A percentile compares a stretch with the other conserved stretches of the same genome.
Evolutionary conservation across 192 early-diverging fungal genomes (phyloP).

Genomic region (Linnemannia hyalina): DNA sequence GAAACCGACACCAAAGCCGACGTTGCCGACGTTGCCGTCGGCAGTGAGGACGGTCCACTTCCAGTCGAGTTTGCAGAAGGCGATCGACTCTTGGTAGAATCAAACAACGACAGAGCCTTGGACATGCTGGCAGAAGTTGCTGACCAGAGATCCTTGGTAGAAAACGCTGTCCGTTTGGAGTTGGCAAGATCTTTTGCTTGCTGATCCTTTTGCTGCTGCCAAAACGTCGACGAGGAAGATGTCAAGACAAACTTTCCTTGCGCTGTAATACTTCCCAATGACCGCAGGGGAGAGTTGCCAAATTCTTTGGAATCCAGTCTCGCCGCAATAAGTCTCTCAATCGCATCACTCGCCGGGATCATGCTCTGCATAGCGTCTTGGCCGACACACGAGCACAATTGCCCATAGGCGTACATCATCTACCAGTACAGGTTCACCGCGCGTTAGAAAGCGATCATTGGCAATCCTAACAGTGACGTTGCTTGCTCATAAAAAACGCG

Average conservation of each 20-base stretch:
- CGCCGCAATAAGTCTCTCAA: conserved; percentile 65
- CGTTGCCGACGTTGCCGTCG: conserved; percentile 27
- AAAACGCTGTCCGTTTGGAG: conserved; percentile 35
- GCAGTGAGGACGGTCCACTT: neutral
- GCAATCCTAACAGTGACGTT: neutral
- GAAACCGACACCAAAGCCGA: conserved; percentile 36
- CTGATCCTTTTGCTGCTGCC: conserved; percentile 50
- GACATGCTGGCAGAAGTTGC: conserved; percentile 55
- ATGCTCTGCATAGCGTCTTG: conserved; percentile 65
- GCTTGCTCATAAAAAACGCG: neutral
- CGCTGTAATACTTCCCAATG: conserved; percentile 41
- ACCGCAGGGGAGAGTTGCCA: conserved; percentile 48
- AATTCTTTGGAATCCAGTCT: conserved; percentile 61
- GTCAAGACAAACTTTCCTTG: conserved; percentile 54
- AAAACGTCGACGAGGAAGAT: conserved; percentile 31
- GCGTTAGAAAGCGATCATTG: neutral
- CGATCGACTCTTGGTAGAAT: conserved; percentile 29
- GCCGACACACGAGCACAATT: conserved; percentile 66
- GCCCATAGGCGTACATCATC: conserved; percentile 73
- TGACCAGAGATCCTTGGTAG: conserved; percentile 55
- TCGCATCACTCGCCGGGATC: conserved; percentile 66
- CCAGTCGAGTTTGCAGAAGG: neutral
- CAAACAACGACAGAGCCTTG: conserved; percentile 43
- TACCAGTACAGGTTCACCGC: conserved; percentile 9
- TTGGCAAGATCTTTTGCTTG: conserved; percentile 33